Base-by-base conservation (phyloP, 768 basidiomycete species). In the Porphyrellus cyaneotinctus region DNA sequence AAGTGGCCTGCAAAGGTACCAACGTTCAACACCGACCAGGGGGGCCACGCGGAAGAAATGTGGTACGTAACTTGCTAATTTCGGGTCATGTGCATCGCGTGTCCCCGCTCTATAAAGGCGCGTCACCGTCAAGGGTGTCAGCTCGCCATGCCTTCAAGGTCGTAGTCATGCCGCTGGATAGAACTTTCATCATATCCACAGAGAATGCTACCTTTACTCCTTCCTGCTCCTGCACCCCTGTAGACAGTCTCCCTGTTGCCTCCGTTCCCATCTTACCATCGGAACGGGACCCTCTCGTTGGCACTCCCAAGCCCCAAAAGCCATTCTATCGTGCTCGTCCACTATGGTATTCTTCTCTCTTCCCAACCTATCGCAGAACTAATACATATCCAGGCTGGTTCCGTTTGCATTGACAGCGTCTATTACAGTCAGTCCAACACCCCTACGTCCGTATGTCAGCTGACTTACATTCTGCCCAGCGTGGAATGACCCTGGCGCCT, bases 401-500 rank as follows among this genome's bases (percentile, higher is more conserved):
- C 88, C 88, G 3, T 82, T 89, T 38, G 83, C 83, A 6, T 67
- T 91, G 35, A 68, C 77, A 12, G 78, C 82, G 47, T 82, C 85
- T 24, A 76, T 90, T 63, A 81, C 85, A 62, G 88, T 88, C 61
- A 55, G 79, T 73, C 8, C 9, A 26, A 28, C n/a, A 7, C 18
- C 14, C 20, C 46, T n/a, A 38, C 35, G 47, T 5, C 17, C 43
- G 24, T 12, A 14, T 14, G 33, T 50, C 23, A 51, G 36, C 23
- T 42, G n/a, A 22, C 22, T 52, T 46, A 37, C 53, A 47, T 57
- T 55, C 58, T 28, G 22, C 57, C 8, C 56, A 91, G 89, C 85
- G 88, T 23, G 88, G 88, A 31, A 83, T 91, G 71, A 90, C 88
- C 1, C 75, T 87, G 67, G 83, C 87, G 33, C 84, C 88, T 12